A percentile compares a stretch with the other conserved stretches of the same genome.
Conservation (phyloP, 2,329 filamentous ascomycete species). For the Penicillium olsonii region DNA sequence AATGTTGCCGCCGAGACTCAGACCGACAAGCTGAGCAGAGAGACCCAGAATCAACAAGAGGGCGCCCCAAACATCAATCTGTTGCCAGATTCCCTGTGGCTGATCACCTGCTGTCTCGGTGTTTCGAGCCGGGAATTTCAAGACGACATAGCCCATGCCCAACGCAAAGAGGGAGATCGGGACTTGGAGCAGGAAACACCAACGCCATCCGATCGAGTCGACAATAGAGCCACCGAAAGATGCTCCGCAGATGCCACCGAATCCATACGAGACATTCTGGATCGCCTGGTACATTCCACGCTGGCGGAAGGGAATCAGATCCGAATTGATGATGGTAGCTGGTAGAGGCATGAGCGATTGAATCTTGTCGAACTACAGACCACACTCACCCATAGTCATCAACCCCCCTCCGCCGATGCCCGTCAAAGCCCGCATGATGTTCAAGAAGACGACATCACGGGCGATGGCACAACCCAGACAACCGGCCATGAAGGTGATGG, state of each 20-base stretch:
- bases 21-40: conserved; percentile 54
- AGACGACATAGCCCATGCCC: conserved; percentile 54
- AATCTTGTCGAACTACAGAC: not conserved
- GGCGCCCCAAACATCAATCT: conserved; percentile 61
- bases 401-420: conserved; percentile 73
- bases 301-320: conserved; percentile 71
- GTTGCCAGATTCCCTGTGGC: conserved; percentile 48
- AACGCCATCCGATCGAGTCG: conserved; percentile 49
- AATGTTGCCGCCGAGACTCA: conserved; percentile 50
- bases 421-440: conserved; percentile 68
- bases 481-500: conserved; percentile 63
- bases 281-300: conserved; percentile 70
- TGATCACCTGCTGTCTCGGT: not conserved
- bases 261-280: conserved; percentile 63
- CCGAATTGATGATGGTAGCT: conserved; percentile 69
- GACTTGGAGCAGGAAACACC: conserved; percentile 62
- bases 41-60: conserved; percentile 60
- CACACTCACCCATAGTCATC: conserved; percentile 58
- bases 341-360: not conserved
- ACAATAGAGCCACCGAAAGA: conserved; percentile 48
- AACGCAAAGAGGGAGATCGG: conserved; percentile 61
- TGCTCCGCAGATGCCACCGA: conserved; percentile 61
- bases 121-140: conserved; percentile 47
- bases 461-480: conserved; percentile 72
- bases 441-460: conserved; percentile 67